Evolutionary conservation across 2,329 filamentous ascomycete species (phyloP), one percentile per base, ranked within the genome.

Genomic region (Davidsoniella virescens): DNA sequence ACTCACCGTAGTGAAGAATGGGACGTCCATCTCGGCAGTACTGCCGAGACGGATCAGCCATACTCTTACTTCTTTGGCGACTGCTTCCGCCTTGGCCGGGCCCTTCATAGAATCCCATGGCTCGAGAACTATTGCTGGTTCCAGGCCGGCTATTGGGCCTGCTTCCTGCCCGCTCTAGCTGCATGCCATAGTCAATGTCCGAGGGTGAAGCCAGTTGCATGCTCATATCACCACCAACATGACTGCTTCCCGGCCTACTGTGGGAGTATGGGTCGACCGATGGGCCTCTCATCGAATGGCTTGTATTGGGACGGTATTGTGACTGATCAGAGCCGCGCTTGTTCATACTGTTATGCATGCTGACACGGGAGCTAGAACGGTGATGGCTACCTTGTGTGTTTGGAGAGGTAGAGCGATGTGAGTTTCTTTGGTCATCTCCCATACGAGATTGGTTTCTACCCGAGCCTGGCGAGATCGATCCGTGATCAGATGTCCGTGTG

Each of bases 1-100:
- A 75, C 87, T 80, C 75, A 96, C 92, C 87, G 67, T 90, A 95
- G 67, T 95, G 87, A 61, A 96, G 63, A 61, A 96, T 90, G 36
- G 85, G 80, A 54, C 85, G 78, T 26, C 92, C 90, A 62, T 95
- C 87, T 55, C 79, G 76, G 4, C 86, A 94, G 59, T 84, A 87
- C 59, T 88, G 84, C 57, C 84, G 73, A n/a, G 80, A 78, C 23
- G 77, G 73, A 59, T 92, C 84, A n/a, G 84, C 87, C 53, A 92
- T 73, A 59, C 87, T 94, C 70, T 90, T 87, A 64, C 87, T 94
- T 56, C 81, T 68, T 56, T 74, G 71, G 54, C 75, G 66, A 55
- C 62, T 67, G 17, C 67, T 48, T 1, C 38, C 63, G 44, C 63
- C 58, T 8, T 62, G 59, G 4, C 70, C 67, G 7, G 64, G 63